These are phyloP conservation scores for Scytalidium lignicola DNA, from an alignment of 2,329 filamentous ascomycete species.

Conservation along the genomic window DNA sequence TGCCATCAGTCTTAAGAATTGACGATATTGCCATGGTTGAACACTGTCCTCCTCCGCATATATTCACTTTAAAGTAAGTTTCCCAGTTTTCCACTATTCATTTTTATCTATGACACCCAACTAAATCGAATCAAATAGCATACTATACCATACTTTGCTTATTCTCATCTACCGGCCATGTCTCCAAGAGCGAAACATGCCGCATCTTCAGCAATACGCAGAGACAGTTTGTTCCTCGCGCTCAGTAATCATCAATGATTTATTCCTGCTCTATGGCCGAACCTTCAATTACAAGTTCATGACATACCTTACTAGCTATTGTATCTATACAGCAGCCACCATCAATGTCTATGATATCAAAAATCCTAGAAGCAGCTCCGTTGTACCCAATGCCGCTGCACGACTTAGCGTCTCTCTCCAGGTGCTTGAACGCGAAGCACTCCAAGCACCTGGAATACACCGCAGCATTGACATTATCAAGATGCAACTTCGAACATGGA, in stretches of 20 bases:
- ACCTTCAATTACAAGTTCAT: slow-evolving; percentile 13
- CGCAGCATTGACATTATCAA: not conserved
- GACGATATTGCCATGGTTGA: not conserved
- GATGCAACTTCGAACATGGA: not conserved
- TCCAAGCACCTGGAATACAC: not conserved
- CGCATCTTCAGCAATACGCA: slow-evolving; percentile 3
- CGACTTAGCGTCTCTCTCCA: not conserved
- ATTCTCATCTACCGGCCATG: slow-evolving; percentile 15
- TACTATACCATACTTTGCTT: slow-evolving; percentile 13
- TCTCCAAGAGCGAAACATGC: not conserved
- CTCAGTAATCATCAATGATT: slow-evolving; percentile 10
- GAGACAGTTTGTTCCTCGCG: slow-evolving; percentile 9
- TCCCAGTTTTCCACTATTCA: not conserved
- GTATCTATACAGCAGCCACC: slow-evolving; percentile 18
- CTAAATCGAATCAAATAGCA: slow-evolving; percentile 1
- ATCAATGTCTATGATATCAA: slow-evolving; percentile 13
- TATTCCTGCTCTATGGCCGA: slow-evolving; percentile 12
- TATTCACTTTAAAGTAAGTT: slow-evolving; percentile 16
- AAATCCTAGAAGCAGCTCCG: not conserved
- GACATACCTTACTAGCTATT: slow-evolving; percentile 17
- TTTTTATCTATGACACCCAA: slow-evolving; percentile 1
- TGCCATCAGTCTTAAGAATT: not conserved
- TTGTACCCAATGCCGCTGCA: not conserved
- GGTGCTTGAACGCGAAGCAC: not conserved
- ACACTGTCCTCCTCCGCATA: slow-evolving; percentile 14